Conservation (phyloP, 208 protist species). For the Trypanosoma conorhini region DNA sequence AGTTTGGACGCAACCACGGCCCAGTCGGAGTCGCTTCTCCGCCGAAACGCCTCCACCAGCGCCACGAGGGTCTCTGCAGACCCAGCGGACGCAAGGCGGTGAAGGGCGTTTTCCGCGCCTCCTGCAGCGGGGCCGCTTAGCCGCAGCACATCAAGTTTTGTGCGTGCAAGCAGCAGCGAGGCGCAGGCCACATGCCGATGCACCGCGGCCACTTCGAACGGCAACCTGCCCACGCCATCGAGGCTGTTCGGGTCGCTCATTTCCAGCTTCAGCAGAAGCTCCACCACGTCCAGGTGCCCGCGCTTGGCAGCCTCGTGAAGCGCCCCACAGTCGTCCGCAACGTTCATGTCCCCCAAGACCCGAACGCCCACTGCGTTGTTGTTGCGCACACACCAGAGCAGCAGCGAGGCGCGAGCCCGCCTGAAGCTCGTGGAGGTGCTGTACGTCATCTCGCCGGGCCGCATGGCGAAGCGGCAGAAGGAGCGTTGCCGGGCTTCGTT, state of each 20-base stretch:
- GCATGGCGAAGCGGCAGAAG: conserved; percentile 10
- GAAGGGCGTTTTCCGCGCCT: conserved; percentile 20
- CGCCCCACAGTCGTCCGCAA: conserved; percentile 63
- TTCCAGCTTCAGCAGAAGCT: conserved; percentile 68
- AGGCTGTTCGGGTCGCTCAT: conserved; percentile 56
- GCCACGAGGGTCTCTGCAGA: conserved; percentile 44
- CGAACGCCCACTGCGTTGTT: conserved; percentile 72
- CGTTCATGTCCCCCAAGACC: conserved; percentile 75
- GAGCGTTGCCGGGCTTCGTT: conserved; percentile 24
- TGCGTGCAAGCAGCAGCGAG: conserved; percentile 53
- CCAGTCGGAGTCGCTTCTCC: conserved; percentile 20
- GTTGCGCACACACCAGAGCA: conserved; percentile 71
- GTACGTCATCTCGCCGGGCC: conserved; percentile 35
- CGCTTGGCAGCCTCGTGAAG: conserved; percentile 60
- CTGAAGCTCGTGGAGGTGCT: conserved; percentile 3
- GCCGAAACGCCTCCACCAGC: conserved; percentile 43
- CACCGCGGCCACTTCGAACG: conserved; percentile 71
- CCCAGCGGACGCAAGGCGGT: conserved; percentile 49
- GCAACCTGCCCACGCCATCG: conserved; percentile 37
- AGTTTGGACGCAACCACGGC: conserved; percentile 33
- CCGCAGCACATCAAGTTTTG: conserved; percentile 19
- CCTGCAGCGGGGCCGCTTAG: not conserved
- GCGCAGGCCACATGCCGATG: conserved; percentile 49
- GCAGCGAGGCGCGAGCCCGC: conserved; percentile 2
- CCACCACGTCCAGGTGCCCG: conserved; percentile 46